These are phyloP conservation scores for Xylariaceae sp. DNA, from an alignment of 2,329 filamentous ascomycete species.

Conservation along the genomic window DNA sequence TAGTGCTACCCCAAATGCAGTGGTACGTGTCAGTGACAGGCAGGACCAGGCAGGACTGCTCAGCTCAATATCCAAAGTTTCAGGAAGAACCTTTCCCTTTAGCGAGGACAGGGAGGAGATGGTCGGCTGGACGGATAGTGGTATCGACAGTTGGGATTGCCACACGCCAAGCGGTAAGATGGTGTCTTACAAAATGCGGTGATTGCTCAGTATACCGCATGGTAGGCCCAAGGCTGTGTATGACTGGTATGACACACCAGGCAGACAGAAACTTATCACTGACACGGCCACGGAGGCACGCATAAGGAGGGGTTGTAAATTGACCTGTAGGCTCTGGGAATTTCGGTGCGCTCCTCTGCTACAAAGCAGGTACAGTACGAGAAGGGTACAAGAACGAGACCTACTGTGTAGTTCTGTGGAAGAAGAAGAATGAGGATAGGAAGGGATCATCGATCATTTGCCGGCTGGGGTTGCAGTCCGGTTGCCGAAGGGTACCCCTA, in stretches of 20 bases:
- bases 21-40: not conserved
- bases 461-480: not conserved
- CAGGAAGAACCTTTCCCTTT: too few species aligned
- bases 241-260: too few species aligned
- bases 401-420: not conserved
- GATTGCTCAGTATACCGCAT: too few species aligned
- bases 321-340: too few species aligned
- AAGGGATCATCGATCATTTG: not conserved
- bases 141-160: not conserved
- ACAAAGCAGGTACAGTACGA: too few species aligned
- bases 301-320: too few species aligned
- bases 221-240: too few species aligned
- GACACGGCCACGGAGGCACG: too few species aligned
- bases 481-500: too few species aligned
- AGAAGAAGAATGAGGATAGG: not conserved
- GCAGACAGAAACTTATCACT: too few species aligned
- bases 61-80: not conserved
- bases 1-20: not conserved
- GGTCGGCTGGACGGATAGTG: not conserved
- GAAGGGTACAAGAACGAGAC: too few species aligned
- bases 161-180: not conserved
- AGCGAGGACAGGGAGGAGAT: not conserved
- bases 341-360: too few species aligned
- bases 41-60: not conserved
- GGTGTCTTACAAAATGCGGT: not conserved